Conservation (phyloP, 1,284 basidiomycete genomes). For the Cutaneotrichosporon spelunceum region DNA sequence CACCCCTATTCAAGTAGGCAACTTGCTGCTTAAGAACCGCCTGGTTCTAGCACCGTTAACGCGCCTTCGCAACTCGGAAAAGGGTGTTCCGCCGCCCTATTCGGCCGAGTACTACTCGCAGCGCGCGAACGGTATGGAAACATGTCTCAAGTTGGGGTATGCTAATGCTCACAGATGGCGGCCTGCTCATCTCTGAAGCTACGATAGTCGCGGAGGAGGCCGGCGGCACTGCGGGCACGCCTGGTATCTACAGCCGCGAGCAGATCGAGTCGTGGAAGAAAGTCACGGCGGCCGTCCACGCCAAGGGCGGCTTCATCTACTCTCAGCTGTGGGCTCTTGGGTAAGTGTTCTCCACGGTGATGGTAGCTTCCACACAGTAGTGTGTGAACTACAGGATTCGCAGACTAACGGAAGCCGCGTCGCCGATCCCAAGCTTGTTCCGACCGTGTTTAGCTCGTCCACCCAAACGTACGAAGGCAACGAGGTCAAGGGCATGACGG, state of each 20-base stretch:
- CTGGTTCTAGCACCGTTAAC: conserved; percentile 50
- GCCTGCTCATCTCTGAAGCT: conserved; percentile 46
- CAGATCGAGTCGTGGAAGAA: conserved; percentile 44
- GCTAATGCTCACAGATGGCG: conserved; percentile 28
- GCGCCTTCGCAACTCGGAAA: conserved; percentile 30
- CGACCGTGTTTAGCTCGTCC: conserved; percentile 31
- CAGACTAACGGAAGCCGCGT: conserved; percentile 16
- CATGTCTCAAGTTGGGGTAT: background rate
- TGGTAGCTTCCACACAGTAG: no score
- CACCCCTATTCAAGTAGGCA: conserved; percentile 33
- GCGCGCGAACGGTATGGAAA: conserved; percentile 37
- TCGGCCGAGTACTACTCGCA: conserved; percentile 46
- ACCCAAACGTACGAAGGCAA: conserved; percentile 11
- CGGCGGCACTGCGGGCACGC: conserved; percentile 28
- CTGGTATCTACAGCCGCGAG: conserved; percentile 35
- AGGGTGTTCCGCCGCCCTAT: conserved; percentile 32
- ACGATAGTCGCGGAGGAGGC: conserved; percentile 33
- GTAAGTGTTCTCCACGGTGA: no score
- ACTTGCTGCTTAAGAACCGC: conserved; percentile 39
- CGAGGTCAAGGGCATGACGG: conserved; percentile 23
- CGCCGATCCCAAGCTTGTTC: conserved; percentile 16
- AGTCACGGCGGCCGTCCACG: conserved; percentile 55
- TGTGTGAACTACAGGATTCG: no score
- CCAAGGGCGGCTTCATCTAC: conserved; percentile 55
- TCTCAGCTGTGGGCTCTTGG: conserved; percentile 58